Conservation (phyloP, 371 early-diverging fungal species). For the Batkoa obscura region DNA sequence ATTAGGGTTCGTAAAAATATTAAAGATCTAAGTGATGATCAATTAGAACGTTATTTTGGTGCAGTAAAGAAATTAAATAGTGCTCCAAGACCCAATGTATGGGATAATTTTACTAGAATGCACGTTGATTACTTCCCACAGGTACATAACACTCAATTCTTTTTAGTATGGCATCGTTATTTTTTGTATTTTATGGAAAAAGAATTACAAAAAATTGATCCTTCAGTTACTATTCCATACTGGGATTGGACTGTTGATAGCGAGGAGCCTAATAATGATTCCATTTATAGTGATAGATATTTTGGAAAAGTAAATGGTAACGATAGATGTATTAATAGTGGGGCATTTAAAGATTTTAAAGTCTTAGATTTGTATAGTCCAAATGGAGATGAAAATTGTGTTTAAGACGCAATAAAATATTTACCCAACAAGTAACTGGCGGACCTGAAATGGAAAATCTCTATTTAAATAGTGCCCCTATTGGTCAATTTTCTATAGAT, state of each 20-base stretch:
- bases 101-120: background rate
- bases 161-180: conserved; percentile 5
- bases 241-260: conserved; percentile 5
- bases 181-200: background rate
- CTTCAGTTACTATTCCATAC: conserved; percentile 2
- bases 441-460: background rate
- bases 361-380: background rate
- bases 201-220: conserved; percentile 1
- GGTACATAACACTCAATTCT: background rate
- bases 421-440: background rate
- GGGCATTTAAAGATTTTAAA: background rate
- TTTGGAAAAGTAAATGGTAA: background rate
- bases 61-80: background rate
- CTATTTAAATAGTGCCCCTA: background rate
- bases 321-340: background rate
- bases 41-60: background rate
- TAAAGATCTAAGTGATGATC: background rate
- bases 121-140: background rate
- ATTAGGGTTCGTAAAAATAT: background rate
- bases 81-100: background rate
- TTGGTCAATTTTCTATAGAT: conserved; percentile 12
- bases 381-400: no score
- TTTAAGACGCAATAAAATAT: no score
- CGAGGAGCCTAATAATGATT: background rate
- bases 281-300: background rate